Base-by-base conservation (phyloP, 352 stramenopile species). In the Globisporangium barbulae region DNA sequence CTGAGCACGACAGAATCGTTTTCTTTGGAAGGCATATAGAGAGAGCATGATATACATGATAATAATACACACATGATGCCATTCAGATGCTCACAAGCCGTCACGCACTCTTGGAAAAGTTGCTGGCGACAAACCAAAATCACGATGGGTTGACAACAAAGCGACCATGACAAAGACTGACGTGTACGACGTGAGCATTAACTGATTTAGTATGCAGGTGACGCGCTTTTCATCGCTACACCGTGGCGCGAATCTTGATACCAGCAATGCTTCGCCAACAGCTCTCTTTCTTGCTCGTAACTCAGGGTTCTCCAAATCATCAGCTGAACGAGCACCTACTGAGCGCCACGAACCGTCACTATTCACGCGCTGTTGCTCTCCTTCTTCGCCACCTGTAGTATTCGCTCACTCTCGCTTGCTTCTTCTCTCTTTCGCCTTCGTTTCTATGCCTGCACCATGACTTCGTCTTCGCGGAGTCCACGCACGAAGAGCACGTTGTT, bases 401-500 rank as follows among this genome's bases (percentile, higher is more conserved):
- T 17, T 28, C 30, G 21, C 28, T 22, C 15, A 7, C 22, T 37
- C 19, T 10, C 7, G 5, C 48, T 33, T 22, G 10, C 53, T 30
- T 45, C 54, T 49, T 48, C 21, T 50, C 25, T 45, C 21, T 30
- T 19, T 45, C 8, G 7, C 15, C 22, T 10, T 19, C n/a, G 33
- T 13, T 21, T 56, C 25, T 64, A 68, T 59, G 63, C 63, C 63
- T 68, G 41, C 5, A 53, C 28, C 47, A 52, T 59, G 17, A 68
- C 37, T 35, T 68, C 63, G 37, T 68, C 63, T 25, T 68, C 63
- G 55, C 63, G 63, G 45, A 93, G 86, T 7, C 86, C 90, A 53
- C 94, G 85, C 31, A 99, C 89, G 73, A 99, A 99, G 31, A 99
- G 82, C 31, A 99, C 96, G 83, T 99, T 99, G 83, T 99, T 99